A percentile compares a stretch with the other conserved stretches of the same genome.
Conservation (phyloP, 148 eudicot species). For the Fagopyrum homotropicum region DNA sequence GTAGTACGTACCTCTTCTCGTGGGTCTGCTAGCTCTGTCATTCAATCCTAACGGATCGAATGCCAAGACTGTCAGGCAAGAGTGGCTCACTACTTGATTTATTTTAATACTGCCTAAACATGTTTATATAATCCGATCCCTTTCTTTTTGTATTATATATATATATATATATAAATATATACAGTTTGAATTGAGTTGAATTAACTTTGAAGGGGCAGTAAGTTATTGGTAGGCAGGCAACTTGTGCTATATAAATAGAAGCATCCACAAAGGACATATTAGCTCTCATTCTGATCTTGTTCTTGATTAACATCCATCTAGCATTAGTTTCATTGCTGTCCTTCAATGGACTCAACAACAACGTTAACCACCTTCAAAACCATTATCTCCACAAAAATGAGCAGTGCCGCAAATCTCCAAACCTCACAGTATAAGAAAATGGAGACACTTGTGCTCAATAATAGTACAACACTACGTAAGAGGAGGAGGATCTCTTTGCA, state of each 20-base stretch:
- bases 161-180: too few species aligned
- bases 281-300: not conserved
- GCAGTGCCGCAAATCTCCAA: conserved; percentile 1
- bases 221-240: not conserved
- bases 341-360: too few species aligned
- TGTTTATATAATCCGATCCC: too few species aligned
- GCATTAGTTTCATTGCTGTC: too few species aligned
- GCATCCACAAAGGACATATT: not conserved
- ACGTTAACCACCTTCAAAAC: too few species aligned
- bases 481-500: not conserved
- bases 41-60: not conserved
- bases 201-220: not conserved
- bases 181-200: too few species aligned
- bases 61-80: not conserved
- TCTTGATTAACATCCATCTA: too few species aligned
- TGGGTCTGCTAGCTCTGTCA: not conserved
- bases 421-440: not conserved
- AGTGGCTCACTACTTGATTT: too few species aligned
- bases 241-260: not conserved
- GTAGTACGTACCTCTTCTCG: not conserved
- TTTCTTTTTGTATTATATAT: too few species aligned
- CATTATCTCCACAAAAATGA: not conserved
- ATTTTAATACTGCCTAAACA: too few species aligned
- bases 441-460: not conserved
- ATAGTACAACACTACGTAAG: not conserved